These are phyloP conservation scores for Anthracocystis panici-leucophaei DNA, from an alignment of 1,284 basidiomycete species.

Conservation along the genomic window DNA sequence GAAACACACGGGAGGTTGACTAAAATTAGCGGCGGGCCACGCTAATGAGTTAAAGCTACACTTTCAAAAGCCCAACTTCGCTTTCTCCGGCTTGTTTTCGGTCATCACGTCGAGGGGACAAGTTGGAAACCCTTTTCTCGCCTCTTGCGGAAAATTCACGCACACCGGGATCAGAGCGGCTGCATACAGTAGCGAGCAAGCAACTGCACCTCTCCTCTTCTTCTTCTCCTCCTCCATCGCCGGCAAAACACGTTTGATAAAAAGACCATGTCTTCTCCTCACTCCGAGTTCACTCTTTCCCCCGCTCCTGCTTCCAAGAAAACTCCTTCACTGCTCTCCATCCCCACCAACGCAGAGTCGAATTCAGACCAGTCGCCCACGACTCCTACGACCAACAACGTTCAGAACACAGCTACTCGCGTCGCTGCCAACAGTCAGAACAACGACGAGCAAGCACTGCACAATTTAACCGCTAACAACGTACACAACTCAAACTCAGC, in stretches of 20 bases:
- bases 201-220: neutral
- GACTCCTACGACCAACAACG: conserved; percentile 15
- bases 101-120: too few relatives aligned
- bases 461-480: conserved; percentile 25
- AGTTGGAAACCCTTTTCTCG: too few relatives aligned
- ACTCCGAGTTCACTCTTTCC: conserved; percentile 4
- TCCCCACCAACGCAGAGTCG: conserved; percentile 9
- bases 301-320: conserved; percentile 5
- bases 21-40: too few relatives aligned
- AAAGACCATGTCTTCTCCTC: conserved; percentile 25
- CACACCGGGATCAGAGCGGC: too few relatives aligned
- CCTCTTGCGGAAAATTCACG: too few relatives aligned
- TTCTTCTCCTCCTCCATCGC: conserved; percentile 1
- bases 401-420: neutral
- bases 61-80: too few relatives aligned
- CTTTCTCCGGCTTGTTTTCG: neutral
- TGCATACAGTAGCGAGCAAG: neutral
- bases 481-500: neutral
- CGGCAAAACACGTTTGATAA: neutral
- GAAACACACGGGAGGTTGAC: too few relatives aligned
- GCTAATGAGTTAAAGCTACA: too few relatives aligned
- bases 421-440: conserved; percentile 1
- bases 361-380: conserved; percentile 25
- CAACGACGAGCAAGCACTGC: conserved; percentile 26
- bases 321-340: conserved; percentile 21